These are phyloP conservation scores for Penicillium olsonii DNA, from an alignment of 2,329 filamentous ascomycete species.

Conservation along the genomic window DNA sequence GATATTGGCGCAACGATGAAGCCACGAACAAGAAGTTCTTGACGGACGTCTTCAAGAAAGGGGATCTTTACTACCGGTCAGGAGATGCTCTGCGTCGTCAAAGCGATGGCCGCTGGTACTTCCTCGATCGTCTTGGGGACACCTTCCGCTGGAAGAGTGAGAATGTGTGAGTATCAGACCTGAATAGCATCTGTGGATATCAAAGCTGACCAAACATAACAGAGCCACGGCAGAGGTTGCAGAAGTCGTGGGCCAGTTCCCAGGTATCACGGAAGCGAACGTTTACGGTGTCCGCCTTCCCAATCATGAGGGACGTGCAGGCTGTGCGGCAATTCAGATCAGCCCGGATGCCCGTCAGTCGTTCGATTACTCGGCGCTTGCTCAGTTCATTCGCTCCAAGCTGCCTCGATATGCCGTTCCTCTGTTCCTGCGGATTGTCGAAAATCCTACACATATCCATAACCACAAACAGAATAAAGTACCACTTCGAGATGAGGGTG, in stretches of 20 bases:
- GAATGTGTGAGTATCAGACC: constrained; percentile 54
- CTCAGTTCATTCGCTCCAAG: constrained; percentile 59
- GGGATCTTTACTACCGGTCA: constrained; percentile 68
- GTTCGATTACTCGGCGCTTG: constrained; percentile 63
- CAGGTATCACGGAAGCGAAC: constrained; percentile 65
- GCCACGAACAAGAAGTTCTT: constrained; percentile 69
- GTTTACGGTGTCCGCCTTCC: constrained; percentile 70
- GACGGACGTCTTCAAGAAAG: constrained; percentile 64
- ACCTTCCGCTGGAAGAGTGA: constrained; percentile 75
- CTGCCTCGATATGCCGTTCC: constrained; percentile 76
- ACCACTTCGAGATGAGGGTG: constrained; percentile 66
- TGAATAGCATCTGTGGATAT: background rate
- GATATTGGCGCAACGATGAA: constrained; percentile 68
- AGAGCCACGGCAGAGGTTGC: constrained; percentile 64
- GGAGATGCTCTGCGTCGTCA: constrained; percentile 67
- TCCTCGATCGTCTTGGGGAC: constrained; percentile 70
- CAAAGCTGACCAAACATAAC: background rate
- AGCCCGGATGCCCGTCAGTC: constrained; percentile 47
- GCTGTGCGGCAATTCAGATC: constrained; percentile 61
- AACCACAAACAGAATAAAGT: constrained; percentile 83
- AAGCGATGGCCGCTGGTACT: constrained; percentile 67
- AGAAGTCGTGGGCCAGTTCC: constrained; percentile 61
- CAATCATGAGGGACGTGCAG: constrained; percentile 67
- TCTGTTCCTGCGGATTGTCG: constrained; percentile 67
- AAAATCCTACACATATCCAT: constrained; percentile 47